Evolutionary conservation across 352 stramenopile genomes (phyloP).

Genomic region (Proteromonas lacertae): DNA sequence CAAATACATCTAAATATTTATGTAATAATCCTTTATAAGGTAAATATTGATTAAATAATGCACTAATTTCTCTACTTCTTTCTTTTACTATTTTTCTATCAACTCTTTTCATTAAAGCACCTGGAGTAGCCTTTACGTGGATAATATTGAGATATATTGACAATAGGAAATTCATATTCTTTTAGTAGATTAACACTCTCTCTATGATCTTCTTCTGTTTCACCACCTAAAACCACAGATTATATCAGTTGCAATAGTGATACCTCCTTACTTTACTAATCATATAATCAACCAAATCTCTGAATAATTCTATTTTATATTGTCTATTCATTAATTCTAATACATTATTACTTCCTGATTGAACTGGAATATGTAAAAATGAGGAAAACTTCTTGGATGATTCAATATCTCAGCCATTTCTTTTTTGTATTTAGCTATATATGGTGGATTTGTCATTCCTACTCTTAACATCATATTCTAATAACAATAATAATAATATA

Average conservation of each 20-base stretch:
- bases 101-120: slow-evolving; percentile 45
- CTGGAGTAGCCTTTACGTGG: slow-evolving; percentile 42
- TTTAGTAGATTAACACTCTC: slow-evolving; percentile 39
- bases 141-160: slow-evolving; percentile 69
- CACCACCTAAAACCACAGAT: slow-evolving; percentile 53
- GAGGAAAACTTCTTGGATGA: slow-evolving; percentile 33
- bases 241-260: slow-evolving; percentile 57
- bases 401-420: slow-evolving; percentile 31
- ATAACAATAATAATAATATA: too few species aligned
- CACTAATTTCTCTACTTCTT: too few species aligned
- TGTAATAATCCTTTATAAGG: too few species aligned
- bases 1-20: too few species aligned
- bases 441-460: slow-evolving; percentile 63
- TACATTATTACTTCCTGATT: slow-evolving; percentile 39
- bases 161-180: slow-evolving; percentile 44
- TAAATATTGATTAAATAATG: too few species aligned
- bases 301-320: slow-evolving; percentile 40
- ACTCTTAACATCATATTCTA: slow-evolving; percentile 38
- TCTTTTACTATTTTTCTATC: too few species aligned
- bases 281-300: slow-evolving; percentile 26
- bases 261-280: slow-evolving; percentile 22
- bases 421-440: slow-evolving; percentile 43
- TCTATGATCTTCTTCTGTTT: slow-evolving; percentile 45
- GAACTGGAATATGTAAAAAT: slow-evolving; percentile 57
- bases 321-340: slow-evolving; percentile 51